Conservation (phyloP, 1,284 basidiomycete species). For the Ceratobasidium sp. region DNA sequence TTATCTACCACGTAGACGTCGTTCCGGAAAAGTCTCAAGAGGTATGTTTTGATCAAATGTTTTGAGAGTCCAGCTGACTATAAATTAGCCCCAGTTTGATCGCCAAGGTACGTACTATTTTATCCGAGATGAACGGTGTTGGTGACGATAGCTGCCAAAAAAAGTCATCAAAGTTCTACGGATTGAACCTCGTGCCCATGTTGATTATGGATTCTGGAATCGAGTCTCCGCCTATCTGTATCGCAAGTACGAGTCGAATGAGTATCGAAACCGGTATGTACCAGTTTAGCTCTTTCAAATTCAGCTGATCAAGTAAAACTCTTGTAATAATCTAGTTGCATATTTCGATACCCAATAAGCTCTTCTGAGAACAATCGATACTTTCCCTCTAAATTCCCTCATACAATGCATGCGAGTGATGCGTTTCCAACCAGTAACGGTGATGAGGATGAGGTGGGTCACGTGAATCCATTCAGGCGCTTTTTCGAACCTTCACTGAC, state of each 20-base stretch:
- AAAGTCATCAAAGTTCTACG: slow-evolving; percentile 22
- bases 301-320: too few relatives aligned
- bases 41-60: too few relatives aligned
- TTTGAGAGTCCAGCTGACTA: background rate
- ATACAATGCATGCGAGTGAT: background rate
- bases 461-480: background rate
- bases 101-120: slow-evolving; percentile 4
- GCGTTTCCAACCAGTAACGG: background rate
- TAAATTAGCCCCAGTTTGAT: background rate
- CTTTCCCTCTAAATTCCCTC: slow-evolving; percentile 17
- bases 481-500: too few relatives aligned
- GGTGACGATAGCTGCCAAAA: background rate
- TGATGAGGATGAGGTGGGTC: background rate
- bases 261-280: slow-evolving; percentile 23
- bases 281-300: too few relatives aligned
- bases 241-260: background rate
- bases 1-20: slow-evolving; percentile 38
- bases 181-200: slow-evolving; percentile 1
- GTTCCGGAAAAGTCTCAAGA: background rate
- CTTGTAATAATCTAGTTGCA: too few relatives aligned
- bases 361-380: background rate
- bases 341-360: background rate
- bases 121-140: background rate
- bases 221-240: background rate
- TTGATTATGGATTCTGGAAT: slow-evolving; percentile 20